phyloP scores from a whole-genome alignment of 495 filamentous ascomycete species.

The Coniosporium apollinis region DNA sequence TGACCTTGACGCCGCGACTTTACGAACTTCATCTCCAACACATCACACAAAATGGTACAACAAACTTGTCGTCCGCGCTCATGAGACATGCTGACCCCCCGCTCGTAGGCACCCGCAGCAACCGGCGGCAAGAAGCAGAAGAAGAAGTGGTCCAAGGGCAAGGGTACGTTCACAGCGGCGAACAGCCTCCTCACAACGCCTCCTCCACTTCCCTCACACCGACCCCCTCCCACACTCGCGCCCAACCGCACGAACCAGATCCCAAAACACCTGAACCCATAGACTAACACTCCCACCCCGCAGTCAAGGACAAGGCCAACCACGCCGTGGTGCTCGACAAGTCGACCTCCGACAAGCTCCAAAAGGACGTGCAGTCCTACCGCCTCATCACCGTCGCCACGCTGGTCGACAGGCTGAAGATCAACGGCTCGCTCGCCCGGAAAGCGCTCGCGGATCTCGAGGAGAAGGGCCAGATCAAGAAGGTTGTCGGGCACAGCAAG shows the following conservation, averaged over 20 bases:
- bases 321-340: conserved; percentile 75
- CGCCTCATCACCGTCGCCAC: conserved; percentile 96
- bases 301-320: conserved; percentile 99
- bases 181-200: conserved; percentile 1
- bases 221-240: conserved; percentile 16
- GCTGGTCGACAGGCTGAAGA: conserved; percentile 98
- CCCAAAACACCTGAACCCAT: conserved; percentile 9
- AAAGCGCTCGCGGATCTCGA: conserved; percentile 82
- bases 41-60: too few species aligned
- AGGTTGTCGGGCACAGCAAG: conserved; percentile 90
- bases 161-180: conserved; percentile 42
- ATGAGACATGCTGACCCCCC: too few species aligned
- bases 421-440: conserved; percentile 94
- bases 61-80: too few species aligned
- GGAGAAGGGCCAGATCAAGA: conserved; percentile 97
- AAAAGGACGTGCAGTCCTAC: conserved; percentile 99
- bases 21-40: too few species aligned
- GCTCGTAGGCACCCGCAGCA: conserved; percentile 30
- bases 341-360: conserved; percentile 53
- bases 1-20: too few species aligned
- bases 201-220: background rate
- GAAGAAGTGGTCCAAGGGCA: conserved; percentile 99
- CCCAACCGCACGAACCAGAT: conserved; percentile 10
- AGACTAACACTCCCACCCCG: conserved; percentile 9
- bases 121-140: conserved; percentile 91